Base-by-base conservation (phyloP, 805 yeast species). In the Yamadazyma scolyti region DNA sequence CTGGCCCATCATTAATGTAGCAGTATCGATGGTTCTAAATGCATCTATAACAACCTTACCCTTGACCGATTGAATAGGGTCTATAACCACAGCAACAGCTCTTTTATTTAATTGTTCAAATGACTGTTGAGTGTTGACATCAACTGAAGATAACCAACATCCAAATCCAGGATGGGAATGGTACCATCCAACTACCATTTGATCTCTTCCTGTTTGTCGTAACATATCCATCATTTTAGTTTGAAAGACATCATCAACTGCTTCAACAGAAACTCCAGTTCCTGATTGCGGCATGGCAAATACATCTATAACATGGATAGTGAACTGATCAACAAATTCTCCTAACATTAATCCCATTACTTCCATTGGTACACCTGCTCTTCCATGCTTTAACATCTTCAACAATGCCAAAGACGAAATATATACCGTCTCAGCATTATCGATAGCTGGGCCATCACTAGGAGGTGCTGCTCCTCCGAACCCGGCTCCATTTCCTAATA, bases 161-260 rank as follows among this genome's bases (percentile, higher is more conserved):
- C 98, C 98, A 57, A 90, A 93, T 11, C 98, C 98, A 4, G 98
- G 98, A 63, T 93, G 98, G 9, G 97, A 89, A 57, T 93, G 99
- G 67, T 93, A 93, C 99, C 99, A 93, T 20, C 99, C 99, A 29
- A 93, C 99, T 32, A 93, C 98, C 86, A 86, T 88, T 58, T 93
- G 95, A 61, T 89, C 97, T 59, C 99, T 75, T n/a, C 99, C 99
- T 1, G 98, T 93, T 59, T 93, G 98, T 62, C 84, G 80, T 52
- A 93, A 73, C 98, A 93, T 93, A 54, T 93, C 99, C 98, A 93
- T 93, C 98, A 93, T 94, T 56, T 82, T 85, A 3, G 97, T 89
- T 60, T 93, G 98, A 67, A 93, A 93, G 30, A 94, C 97, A 57
- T 94, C 97, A 58, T 94, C 99, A 20, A 93, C 98, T 1, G 99